phyloP scores from a whole-genome alignment of 805 yeast genomes.

The Metschnikowia chrysomelidarum region DNA sequence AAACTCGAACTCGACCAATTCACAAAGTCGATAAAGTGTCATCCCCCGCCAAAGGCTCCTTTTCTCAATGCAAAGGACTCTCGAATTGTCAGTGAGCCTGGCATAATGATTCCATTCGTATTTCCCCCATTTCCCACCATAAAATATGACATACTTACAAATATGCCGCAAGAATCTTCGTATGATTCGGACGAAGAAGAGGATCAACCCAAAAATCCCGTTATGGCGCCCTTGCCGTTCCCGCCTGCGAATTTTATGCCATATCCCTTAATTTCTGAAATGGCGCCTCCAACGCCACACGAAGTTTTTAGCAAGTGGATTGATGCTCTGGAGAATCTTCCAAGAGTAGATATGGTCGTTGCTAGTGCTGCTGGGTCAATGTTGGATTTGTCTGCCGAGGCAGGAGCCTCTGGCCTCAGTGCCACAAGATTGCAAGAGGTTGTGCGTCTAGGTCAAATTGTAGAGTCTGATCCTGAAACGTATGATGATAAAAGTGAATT shows the following conservation, averaged over 20 bases:
- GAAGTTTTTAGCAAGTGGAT: slow-evolving; percentile 37
- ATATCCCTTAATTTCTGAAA: slow-evolving; percentile 38
- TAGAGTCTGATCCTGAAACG: slow-evolving; percentile 13
- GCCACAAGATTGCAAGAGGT: slow-evolving; percentile 18
- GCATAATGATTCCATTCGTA: slow-evolving; percentile 44
- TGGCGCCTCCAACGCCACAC: slow-evolving; percentile 32
- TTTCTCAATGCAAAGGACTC: slow-evolving; percentile 1
- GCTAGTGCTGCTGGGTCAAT: slow-evolving; percentile 48
- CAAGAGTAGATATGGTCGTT: slow-evolving; percentile 43
- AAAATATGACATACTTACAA: slow-evolving; percentile 10
- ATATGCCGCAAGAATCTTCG: slow-evolving; percentile 4
- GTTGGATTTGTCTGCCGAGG: slow-evolving; percentile 34
- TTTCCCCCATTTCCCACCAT: slow-evolving; percentile 43
- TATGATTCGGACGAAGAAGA: slow-evolving; percentile 1
- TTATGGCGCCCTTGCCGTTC: slow-evolving; percentile 42
- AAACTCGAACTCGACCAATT: slow-evolving; percentile 22
- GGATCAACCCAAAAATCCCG: slow-evolving; percentile 2
- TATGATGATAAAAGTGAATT: slow-evolving; percentile 11
- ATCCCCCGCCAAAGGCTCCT: slow-evolving; percentile 45
- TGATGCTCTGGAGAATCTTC: slow-evolving; percentile 36
- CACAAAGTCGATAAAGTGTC: slow-evolving; percentile 22
- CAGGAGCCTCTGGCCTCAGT: slow-evolving; percentile 32
- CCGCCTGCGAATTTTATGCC: slow-evolving; percentile 48
- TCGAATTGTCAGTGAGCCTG: slow-evolving; percentile 16
- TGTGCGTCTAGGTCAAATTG: slow-evolving; percentile 9